Evolutionary conservation across 345 rosid genomes (phyloP), one percentile per base, ranked within the genome.

Genomic region (Gossypium mustelinum): DNA sequence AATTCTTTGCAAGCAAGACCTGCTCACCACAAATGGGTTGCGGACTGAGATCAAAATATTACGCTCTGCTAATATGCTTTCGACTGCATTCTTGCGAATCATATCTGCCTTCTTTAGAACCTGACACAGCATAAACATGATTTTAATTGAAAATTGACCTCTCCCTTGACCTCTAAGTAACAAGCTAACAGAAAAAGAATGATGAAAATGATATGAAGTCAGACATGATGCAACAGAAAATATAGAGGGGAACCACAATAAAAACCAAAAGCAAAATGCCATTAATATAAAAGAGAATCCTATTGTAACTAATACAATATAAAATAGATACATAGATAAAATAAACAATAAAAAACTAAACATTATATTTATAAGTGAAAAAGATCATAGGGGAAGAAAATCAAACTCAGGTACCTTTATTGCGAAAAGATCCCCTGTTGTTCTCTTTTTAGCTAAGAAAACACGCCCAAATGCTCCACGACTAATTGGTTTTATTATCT

Each of bases 401-500:
- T 51, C 55, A 45, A 67, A 74, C 3, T 22, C 24, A 20, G 73
- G 68, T 81, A 88, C 99, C 99, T 96, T 96, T 73, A 96, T 92
- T 66, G 99, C 98, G 67, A 96, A 96, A 79, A 93, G 90, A 86
- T 96, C 99, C 68, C 99, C 99, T 9, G 99, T 96, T 52, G 97
- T 90, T 87, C 97, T 89, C 82, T 96, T 96, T 82, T 96, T 93
- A 48, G 98, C 98, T 80, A 96, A 78, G 87, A 96, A 96, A 77
- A 96, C 99, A 66, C 97, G 89, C 73, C 98, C 99, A 89, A 93
- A 96, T 72, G 99, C 98, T 77, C 99, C 99, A 44, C 99, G 97
- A 76, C 99, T 96, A 68, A 96, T 93, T 82, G 99, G 99, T 81
- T 96, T 96, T 81, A 96, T 96, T 75, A 96, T 93, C 89, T 89